Conservation (phyloP, 345 rosid species). For the Eutrema yunnanense region DNA sequence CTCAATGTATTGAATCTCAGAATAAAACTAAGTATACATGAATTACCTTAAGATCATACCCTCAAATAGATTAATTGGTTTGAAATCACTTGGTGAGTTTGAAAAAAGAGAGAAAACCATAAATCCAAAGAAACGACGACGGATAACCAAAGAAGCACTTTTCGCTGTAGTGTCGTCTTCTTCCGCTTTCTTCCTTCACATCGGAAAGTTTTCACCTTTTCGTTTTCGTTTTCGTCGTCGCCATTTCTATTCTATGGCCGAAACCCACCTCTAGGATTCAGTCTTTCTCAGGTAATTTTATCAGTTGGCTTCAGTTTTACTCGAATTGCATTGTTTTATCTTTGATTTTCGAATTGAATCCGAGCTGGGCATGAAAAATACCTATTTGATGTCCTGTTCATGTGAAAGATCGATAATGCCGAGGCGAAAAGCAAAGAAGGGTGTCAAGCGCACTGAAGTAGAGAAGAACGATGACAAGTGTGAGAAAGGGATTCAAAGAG, state of each 20-base stretch:
- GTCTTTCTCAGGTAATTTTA: neutral
- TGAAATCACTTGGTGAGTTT: too few species aligned
- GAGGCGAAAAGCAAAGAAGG: constrained; percentile 23
- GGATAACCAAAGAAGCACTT: neutral
- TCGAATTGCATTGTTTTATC: neutral
- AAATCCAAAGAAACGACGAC: neutral
- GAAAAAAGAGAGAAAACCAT: neutral
- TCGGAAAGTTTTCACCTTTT: neutral
- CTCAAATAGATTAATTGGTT: too few species aligned
- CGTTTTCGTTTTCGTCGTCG: neutral
- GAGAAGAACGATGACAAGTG: neutral
- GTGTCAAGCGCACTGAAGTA: constrained; percentile 19
- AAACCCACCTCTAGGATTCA: neutral
- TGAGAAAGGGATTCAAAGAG: neutral
- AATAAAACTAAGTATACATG: too few species aligned
- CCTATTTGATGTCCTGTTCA: too few species aligned
- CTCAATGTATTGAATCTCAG: too few species aligned
- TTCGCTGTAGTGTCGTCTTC: neutral
- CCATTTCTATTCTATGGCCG: neutral
- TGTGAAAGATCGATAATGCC: constrained; percentile 15
- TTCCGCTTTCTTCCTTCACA: neutral
- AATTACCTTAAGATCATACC: too few species aligned
- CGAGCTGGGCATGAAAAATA: too few species aligned
- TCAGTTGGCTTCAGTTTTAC: neutral
- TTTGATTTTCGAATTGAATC: too few species aligned